These are phyloP conservation scores for Cladosporium cucumerinum DNA, from an alignment of 2,329 filamentous ascomycete genomes.

Conservation along the genomic window DNA sequence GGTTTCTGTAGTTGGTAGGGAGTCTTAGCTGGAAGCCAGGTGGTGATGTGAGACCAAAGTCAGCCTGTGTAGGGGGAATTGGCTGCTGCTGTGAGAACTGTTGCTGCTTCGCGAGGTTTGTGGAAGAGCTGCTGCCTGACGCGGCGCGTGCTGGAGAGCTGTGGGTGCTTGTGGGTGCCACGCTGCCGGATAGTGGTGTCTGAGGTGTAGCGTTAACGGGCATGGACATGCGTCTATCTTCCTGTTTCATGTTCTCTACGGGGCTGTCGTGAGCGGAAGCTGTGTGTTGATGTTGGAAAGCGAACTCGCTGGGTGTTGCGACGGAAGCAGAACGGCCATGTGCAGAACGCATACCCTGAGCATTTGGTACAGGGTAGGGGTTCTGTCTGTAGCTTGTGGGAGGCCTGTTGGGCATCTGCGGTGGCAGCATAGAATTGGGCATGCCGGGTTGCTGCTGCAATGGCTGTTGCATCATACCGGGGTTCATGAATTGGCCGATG, in stretches of 20 bases:
- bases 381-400: constrained; percentile 39
- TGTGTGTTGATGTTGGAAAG: constrained; percentile 29
- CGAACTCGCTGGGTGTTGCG: constrained; percentile 38
- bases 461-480: constrained; percentile 32
- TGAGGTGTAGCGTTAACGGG: constrained; percentile 31
- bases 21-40: constrained; percentile 11
- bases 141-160: constrained; percentile 22
- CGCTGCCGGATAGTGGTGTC: constrained; percentile 24
- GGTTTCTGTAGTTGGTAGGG: background rate
- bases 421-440: constrained; percentile 27
- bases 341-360: constrained; percentile 32
- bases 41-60: background rate
- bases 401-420: constrained; percentile 27
- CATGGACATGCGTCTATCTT: constrained; percentile 44
- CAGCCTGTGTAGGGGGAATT: background rate
- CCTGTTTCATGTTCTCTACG: constrained; percentile 17
- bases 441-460: constrained; percentile 22
- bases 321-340: constrained; percentile 47
- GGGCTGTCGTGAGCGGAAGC: constrained; percentile 12
- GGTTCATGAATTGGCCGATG: constrained; percentile 40
- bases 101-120: constrained; percentile 21
- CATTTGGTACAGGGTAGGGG: constrained; percentile 40
- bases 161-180: constrained; percentile 23
- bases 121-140: constrained; percentile 25
- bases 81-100: constrained; percentile 6